Percentiles rank a stretch among this genome's conserved stretches.
Evolutionary conservation across 441 rosid species (phyloP).

Genomic region (Populus trichocarpa): DNA sequence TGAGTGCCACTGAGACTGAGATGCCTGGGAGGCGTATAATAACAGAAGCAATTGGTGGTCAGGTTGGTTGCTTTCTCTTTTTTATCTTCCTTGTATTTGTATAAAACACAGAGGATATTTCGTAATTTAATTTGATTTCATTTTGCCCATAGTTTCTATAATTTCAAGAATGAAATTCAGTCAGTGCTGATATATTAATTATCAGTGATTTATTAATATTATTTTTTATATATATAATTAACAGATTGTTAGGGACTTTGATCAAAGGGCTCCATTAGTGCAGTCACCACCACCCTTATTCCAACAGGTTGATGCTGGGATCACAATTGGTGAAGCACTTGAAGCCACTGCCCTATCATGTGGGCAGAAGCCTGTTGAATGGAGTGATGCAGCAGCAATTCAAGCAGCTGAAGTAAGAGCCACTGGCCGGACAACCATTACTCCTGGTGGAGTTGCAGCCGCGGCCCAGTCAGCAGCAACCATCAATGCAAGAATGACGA

Average conservation of each 20-base stretch:
- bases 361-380: slow-evolving; percentile 53
- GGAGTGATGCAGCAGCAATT: slow-evolving; percentile 62
- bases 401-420: slow-evolving; percentile 75
- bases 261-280: slow-evolving; percentile 15
- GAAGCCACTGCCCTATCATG: slow-evolving; percentile 68
- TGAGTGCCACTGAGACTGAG: slow-evolving; percentile 20
- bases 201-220: neutral
- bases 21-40: slow-evolving; percentile 26
- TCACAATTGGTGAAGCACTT: slow-evolving; percentile 83
- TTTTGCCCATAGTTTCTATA: neutral
- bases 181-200: neutral
- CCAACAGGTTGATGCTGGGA: slow-evolving; percentile 21
- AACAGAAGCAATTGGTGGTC: slow-evolving; percentile 38
- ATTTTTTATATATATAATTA: too few species aligned
- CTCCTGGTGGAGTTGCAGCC: slow-evolving; percentile 50
- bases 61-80: slow-evolving; percentile 25
- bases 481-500: slow-evolving; percentile 34
- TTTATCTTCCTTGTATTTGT: neutral
- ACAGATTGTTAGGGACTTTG: slow-evolving; percentile 31
- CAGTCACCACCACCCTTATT: neutral
- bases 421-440: slow-evolving; percentile 49
- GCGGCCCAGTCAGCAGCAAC: slow-evolving; percentile 64
- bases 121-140: neutral
- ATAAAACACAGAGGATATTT: neutral
- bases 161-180: neutral